phyloP scores from a whole-genome alignment of 2,329 filamentous ascomycete genomes.

The Penicillium sp. region DNA sequence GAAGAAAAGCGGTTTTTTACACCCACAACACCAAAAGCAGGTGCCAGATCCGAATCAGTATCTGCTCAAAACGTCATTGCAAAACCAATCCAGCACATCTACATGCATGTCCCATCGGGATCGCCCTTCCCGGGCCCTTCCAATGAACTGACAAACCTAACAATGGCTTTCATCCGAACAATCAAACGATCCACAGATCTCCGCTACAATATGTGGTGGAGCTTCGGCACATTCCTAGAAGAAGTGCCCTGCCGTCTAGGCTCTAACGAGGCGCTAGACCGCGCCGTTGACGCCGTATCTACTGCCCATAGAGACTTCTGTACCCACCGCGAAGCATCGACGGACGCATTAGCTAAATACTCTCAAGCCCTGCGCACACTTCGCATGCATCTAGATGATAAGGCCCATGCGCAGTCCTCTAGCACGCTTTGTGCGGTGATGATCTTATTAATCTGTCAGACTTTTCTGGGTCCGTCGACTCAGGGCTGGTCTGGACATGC shows the following conservation, averaged over 20 bases:
- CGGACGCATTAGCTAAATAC: constrained; percentile 31
- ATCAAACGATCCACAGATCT: constrained; percentile 42
- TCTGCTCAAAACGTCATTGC: neutral
- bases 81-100: neutral
- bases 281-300: constrained; percentile 32
- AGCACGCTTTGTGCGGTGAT: constrained; percentile 40
- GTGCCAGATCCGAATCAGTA: neutral
- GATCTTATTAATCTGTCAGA: constrained; percentile 35
- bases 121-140: constrained; percentile 23
- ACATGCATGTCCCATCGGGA: neutral
- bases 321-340: constrained; percentile 11
- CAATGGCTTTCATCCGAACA: constrained; percentile 34
- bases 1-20: constrained; percentile 27
- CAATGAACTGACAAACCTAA: constrained; percentile 34
- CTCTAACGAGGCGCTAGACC: constrained; percentile 47
- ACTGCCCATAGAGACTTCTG: constrained; percentile 30
- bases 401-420: constrained; percentile 28
- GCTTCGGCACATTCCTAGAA: constrained; percentile 47
- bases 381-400: constrained; percentile 31
- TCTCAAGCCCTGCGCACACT: constrained; percentile 29
- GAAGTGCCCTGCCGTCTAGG: constrained; percentile 49
- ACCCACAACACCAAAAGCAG: neutral
- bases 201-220: constrained; percentile 48
- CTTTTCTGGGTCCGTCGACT: constrained; percentile 21
- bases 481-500: constrained; percentile 29